Evolutionary conservation across 192 early-diverging fungal genomes (phyloP).

Genomic region (Phlyctochytrium planicorne): DNA sequence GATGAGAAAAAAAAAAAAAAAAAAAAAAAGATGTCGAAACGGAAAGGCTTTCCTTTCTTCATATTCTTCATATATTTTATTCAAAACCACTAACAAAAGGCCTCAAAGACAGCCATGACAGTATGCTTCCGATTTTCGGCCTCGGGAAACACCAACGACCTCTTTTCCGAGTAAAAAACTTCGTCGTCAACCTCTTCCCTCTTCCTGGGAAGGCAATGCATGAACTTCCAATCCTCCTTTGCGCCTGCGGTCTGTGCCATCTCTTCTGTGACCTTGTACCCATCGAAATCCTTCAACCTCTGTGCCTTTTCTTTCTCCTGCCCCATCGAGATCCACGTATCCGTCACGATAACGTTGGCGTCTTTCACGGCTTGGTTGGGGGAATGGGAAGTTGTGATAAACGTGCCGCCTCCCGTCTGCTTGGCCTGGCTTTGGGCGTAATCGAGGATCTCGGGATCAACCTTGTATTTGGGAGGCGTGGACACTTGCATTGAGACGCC

Average conservation of each 20-base stretch:
- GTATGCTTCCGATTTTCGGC: slow-evolving; percentile 99
- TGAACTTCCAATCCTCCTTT: slow-evolving; percentile 89
- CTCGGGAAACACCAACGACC: slow-evolving; percentile 94
- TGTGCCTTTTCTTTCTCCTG: slow-evolving; percentile 88
- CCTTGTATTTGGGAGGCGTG: slow-evolving; percentile 79
- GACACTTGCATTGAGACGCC: slow-evolving; percentile 81
- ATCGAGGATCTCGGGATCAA: slow-evolving; percentile 67
- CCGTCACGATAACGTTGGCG: slow-evolving; percentile 92
- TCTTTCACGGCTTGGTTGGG: slow-evolving; percentile 76
- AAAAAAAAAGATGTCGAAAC: too few species aligned
- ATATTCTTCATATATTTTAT: neutral
- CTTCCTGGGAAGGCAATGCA: slow-evolving; percentile 98
- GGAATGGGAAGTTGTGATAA: slow-evolving; percentile 49
- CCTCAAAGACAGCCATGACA: slow-evolving; percentile 78
- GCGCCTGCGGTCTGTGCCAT: slow-evolving; percentile 77
- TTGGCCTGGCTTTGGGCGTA: slow-evolving; percentile 66
- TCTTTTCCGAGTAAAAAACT: slow-evolving; percentile 84
- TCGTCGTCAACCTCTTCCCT: slow-evolving; percentile 96
- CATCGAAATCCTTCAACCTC: slow-evolving; percentile 76
- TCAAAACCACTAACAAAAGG: slow-evolving; percentile 5
- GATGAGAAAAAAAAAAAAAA: neutral
- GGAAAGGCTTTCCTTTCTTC: too few species aligned
- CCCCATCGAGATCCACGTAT: slow-evolving; percentile 99
- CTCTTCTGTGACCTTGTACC: slow-evolving; percentile 84
- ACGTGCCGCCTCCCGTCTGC: slow-evolving; percentile 24